These are phyloP conservation scores for Penstemon newberryi DNA, from an alignment of 257 asterid species.

Conservation along the genomic window DNA sequence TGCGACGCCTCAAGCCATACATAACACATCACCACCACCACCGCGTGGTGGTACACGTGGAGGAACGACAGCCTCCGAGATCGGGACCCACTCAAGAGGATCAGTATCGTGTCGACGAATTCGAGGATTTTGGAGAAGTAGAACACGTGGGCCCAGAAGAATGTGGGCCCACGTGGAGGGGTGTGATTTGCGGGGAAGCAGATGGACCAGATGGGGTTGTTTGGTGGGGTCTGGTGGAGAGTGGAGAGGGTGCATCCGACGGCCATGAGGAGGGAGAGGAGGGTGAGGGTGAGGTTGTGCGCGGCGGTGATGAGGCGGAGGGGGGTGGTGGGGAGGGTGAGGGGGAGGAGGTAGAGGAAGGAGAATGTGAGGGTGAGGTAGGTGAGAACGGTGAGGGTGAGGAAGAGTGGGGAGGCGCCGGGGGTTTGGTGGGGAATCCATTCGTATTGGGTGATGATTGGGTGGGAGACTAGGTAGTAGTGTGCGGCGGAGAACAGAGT, in stretches of 20 bases:
- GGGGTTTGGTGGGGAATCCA: constrained; percentile 62
- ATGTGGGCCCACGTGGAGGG: constrained; percentile 65
- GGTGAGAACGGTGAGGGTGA: constrained; percentile 52
- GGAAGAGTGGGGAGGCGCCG: constrained; percentile 64
- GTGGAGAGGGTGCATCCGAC: constrained; percentile 69
- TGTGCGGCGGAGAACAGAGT: constrained; percentile 37
- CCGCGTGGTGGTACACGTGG: constrained; percentile 94
- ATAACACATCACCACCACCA: constrained; percentile 79
- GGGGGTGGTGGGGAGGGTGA: constrained; percentile 42
- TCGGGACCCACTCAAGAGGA: constrained; percentile 53
- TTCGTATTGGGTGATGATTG: constrained; percentile 53
- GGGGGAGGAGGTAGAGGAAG: constrained; percentile 46
- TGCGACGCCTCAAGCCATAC: constrained; percentile 68
- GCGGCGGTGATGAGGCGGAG: constrained; percentile 75
- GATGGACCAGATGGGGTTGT: constrained; percentile 57
- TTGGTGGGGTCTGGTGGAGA: constrained; percentile 59
- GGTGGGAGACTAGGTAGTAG: constrained; percentile 74
- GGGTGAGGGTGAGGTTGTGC: constrained; percentile 72
- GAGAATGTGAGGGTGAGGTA: constrained; percentile 65
- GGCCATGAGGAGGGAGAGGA: constrained; percentile 79
- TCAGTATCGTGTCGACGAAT: constrained; percentile 68
- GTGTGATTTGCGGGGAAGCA: constrained; percentile 70
- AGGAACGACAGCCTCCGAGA: constrained; percentile 70
- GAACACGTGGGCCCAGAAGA: constrained; percentile 92
- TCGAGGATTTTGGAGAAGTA: constrained; percentile 86